Evolutionary conservation across 345 rosid species (phyloP), one percentile per base, ranked within the genome.

Genomic region (Nephelium lappaceum): DNA sequence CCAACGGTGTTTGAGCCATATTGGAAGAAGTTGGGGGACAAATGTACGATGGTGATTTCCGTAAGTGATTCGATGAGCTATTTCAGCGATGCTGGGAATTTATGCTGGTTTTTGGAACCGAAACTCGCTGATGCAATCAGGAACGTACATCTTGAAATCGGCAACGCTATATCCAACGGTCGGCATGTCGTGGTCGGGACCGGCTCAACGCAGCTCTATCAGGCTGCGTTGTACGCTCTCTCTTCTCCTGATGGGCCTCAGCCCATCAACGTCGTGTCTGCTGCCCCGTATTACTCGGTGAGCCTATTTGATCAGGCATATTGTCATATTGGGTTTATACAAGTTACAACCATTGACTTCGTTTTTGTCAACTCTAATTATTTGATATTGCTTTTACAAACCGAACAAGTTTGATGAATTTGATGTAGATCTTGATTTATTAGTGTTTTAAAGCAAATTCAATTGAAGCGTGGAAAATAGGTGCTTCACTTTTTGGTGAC

Each of bases 201-300:
- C 0, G 99, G 99, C 9, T 92, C 99, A 1, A 86, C 98, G 6
- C 97, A 92, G 85, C 92, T 96, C 24, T 83, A 81, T 64, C 90
- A 85, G 74, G 99, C 99, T 0, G 89, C 89, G 58, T 83, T 96
- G 10, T 93, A 86, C 75, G 99, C 99, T 67, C 89, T 93, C 69
- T 69, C 93, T 71, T 81, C 89, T 11, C 78, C 88, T 0, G 78
- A 76, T 57, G 79, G 82, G 69, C 39, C 86, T 36, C 78, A 88
- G 24, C 95, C 97, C 53, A 78, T 89, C 74, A 87, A 87, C 64
- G 91, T 96, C n/a, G 97, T 96, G 12, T 88, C 90, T 2, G 97
- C 99, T 10, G 94, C 95, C 2, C 99, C 99, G 64, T 96, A 83
- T 75, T 96, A 96, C 85, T 92, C 98, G 81, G 99, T 93, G 57